Percentiles rank a stretch among this genome's conserved stretches.
phyloP scores from a whole-genome alignment of 2,329 filamentous ascomycete species.

The Paraconiothyrium sp. region DNA sequence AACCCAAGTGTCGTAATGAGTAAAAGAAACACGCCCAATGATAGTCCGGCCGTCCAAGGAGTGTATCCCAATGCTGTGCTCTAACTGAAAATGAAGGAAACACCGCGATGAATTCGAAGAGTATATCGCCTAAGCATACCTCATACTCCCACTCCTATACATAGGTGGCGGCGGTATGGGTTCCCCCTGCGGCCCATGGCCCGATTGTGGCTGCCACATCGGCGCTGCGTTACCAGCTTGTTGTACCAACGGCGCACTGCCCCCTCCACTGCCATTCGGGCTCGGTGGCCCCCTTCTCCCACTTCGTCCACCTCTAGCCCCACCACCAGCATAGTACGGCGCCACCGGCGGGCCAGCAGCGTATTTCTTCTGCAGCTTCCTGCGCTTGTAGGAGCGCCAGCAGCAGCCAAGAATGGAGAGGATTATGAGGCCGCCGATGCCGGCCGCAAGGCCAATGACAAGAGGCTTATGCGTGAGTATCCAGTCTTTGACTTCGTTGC shows the following conservation, averaged over 20 bases:
- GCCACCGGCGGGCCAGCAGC: slow-evolving; percentile 29
- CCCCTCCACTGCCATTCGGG: not conserved
- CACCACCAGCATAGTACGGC: slow-evolving; percentile 16
- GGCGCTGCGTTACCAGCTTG: not conserved
- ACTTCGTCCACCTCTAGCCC: not conserved
- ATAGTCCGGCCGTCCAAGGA: too few relatives aligned
- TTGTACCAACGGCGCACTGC: not conserved
- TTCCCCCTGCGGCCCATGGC: not conserved
- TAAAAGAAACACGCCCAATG: too few relatives aligned
- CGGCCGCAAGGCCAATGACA: slow-evolving; percentile 80
- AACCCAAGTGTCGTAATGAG: too few relatives aligned
- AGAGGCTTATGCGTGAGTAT: slow-evolving; percentile 79
- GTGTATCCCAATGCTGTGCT: not conserved
- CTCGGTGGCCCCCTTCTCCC: slow-evolving; percentile 5
- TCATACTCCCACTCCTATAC: slow-evolving; percentile 4
- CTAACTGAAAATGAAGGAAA: not conserved
- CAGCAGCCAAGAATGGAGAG: slow-evolving; percentile 75
- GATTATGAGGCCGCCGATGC: slow-evolving; percentile 74
- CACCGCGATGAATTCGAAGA: not conserved
- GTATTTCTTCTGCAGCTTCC: slow-evolving; percentile 34
- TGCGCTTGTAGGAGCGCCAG: slow-evolving; percentile 59
- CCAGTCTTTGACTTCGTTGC: slow-evolving; percentile 78
- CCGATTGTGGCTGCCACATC: not conserved
- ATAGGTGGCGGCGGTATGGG: slow-evolving; percentile 2
- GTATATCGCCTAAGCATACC: not conserved